A percentile compares a stretch with the other conserved stretches of the same genome.
phyloP scores from a whole-genome alignment of 2,329 filamentous ascomycete species.

The Verticillium nonalfalfae region DNA sequence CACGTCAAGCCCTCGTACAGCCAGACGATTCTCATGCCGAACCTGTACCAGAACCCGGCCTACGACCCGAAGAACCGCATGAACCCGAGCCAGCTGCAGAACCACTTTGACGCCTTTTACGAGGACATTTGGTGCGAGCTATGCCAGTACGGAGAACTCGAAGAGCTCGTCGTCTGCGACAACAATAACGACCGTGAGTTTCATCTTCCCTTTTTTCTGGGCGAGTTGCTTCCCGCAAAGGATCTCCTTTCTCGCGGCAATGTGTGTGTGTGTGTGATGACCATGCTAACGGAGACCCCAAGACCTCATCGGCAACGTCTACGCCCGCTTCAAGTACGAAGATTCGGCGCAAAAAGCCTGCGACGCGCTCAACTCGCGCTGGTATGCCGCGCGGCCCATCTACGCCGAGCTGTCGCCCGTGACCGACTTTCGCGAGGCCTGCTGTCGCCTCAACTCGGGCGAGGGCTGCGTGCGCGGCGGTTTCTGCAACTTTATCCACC shows the following conservation, averaged over 20 bases:
- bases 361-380: conserved; percentile 87
- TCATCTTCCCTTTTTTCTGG: background rate
- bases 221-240: conserved; percentile 8
- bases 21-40: conserved; percentile 95
- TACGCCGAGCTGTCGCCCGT: conserved; percentile 97
- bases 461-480: conserved; percentile 94
- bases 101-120: conserved; percentile 99
- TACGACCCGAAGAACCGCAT: conserved; percentile 97
- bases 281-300: conserved; percentile 16
- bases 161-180: conserved; percentile 97
- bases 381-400: conserved; percentile 95
- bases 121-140: conserved; percentile 99
- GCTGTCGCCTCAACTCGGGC: conserved; percentile 87
- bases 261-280: background rate
- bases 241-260: background rate
- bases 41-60: conserved; percentile 97
- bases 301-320: conserved; percentile 98
- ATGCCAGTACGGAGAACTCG: conserved; percentile 96
- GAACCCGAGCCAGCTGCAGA: conserved; percentile 92
- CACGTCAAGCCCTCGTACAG: conserved; percentile 98
- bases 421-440: conserved; percentile 96
- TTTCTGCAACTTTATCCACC: conserved; percentile 99
- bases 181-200: conserved; percentile 94
- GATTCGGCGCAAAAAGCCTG: conserved; percentile 90
- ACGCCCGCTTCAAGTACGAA: conserved; percentile 99